Percentiles rank a stretch among this genome's conserved stretches.
Evolutionary conservation across 2,329 filamentous ascomycete species (phyloP).

Genomic region (Diaporthe citri): DNA sequence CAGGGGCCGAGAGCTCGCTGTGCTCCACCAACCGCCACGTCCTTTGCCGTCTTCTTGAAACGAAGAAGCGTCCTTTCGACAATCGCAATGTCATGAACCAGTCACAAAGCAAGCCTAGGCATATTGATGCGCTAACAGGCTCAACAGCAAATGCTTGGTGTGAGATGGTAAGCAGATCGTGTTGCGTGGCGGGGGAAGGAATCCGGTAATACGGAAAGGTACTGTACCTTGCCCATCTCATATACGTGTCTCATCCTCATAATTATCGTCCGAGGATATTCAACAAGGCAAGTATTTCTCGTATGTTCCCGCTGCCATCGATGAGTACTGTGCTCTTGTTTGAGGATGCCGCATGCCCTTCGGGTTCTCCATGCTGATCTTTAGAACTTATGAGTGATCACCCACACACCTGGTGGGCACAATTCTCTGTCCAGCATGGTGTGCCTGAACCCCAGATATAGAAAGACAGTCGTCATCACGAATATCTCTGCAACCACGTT

Average conservation of each 20-base stretch:
- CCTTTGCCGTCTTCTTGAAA: neutral
- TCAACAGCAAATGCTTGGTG: neutral
- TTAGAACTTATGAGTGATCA: neutral
- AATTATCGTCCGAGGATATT: neutral
- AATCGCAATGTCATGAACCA: neutral
- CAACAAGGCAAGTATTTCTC: neutral
- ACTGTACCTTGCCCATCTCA: conserved; percentile 5
- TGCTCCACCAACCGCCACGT: neutral
- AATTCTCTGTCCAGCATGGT: neutral
- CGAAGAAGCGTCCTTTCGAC: neutral
- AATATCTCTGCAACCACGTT: neutral
- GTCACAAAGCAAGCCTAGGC: neutral
- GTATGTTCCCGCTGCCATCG: neutral
- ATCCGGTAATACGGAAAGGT: neutral
- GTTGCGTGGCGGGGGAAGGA: neutral
- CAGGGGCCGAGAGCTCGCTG: neutral
- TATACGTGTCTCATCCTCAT: neutral
- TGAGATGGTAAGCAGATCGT: neutral
- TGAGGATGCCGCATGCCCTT: neutral
- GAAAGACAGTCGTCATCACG: neutral
- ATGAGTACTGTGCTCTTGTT: neutral
- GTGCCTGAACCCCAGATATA: neutral
- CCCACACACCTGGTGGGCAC: neutral
- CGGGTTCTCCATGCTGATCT: neutral
- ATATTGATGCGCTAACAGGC: neutral